Evolutionary conservation across 257 asterid genomes (phyloP).

Genomic region (Capsicum baccatum): DNA sequence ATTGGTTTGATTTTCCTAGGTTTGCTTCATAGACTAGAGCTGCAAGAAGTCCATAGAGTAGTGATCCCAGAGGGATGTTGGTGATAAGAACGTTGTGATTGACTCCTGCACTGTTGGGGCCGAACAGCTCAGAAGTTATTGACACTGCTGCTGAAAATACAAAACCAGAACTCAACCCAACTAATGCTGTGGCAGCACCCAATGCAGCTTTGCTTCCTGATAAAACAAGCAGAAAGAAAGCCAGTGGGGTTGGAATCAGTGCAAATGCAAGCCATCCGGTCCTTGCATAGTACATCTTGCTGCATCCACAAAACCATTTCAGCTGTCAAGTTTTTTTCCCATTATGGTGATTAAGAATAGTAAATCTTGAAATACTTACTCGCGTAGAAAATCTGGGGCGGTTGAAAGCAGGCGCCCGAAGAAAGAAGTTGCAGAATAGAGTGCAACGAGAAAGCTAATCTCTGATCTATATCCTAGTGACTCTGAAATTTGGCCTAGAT

Average conservation of each 20-base stretch:
- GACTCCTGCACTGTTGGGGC: slow-evolving; percentile 65
- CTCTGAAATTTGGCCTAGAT: slow-evolving; percentile 71
- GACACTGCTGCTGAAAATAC: slow-evolving; percentile 65
- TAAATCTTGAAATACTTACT: slow-evolving; percentile 41
- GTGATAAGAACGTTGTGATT: slow-evolving; percentile 73
- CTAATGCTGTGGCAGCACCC: slow-evolving; percentile 53
- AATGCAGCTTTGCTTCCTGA: slow-evolving; percentile 49
- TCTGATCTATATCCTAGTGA: slow-evolving; percentile 59
- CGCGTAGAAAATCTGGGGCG: slow-evolving; percentile 53
- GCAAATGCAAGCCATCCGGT: slow-evolving; percentile 65
- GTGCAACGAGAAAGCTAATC: slow-evolving; percentile 53
- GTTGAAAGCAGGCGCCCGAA: slow-evolving; percentile 73
- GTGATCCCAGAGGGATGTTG: slow-evolving; percentile 70
- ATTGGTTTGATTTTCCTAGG: slow-evolving; percentile 44
- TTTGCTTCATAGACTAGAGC: slow-evolving; percentile 58
- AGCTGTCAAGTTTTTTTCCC: not conserved
- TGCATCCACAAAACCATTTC: slow-evolving; percentile 41
- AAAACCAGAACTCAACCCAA: slow-evolving; percentile 71
- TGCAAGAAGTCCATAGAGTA: slow-evolving; percentile 67
- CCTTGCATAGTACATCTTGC: slow-evolving; percentile 55
- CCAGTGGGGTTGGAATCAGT: slow-evolving; percentile 56
- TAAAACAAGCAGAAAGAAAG: slow-evolving; percentile 55
- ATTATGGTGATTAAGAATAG: not conserved
- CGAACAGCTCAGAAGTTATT: slow-evolving; percentile 67
- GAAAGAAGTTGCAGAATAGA: slow-evolving; percentile 71